These are phyloP conservation scores for Ophiostoma quercus DNA, from an alignment of 2,329 filamentous ascomycete species.

Conservation along the genomic window DNA sequence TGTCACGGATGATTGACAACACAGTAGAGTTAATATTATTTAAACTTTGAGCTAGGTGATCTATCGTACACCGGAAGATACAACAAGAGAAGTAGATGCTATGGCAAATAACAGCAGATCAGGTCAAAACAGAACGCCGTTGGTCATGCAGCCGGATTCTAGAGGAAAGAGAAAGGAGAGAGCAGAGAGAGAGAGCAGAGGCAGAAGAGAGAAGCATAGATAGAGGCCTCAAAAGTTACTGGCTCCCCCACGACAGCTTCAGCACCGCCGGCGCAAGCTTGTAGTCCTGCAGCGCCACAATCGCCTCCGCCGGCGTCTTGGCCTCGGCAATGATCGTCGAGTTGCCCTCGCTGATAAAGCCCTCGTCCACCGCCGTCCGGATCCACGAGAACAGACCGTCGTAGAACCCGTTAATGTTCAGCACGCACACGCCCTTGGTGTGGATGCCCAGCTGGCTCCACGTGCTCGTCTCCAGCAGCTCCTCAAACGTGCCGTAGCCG, in stretches of 20 bases:
- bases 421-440: slow-evolving; percentile 67
- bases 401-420: slow-evolving; percentile 90
- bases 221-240: no score
- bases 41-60: neutral
- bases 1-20: neutral
- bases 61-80: slow-evolving; percentile 3
- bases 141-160: slow-evolving; percentile 1
- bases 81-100: neutral
- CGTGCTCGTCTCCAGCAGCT: slow-evolving; percentile 83
- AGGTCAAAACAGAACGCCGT: slow-evolving; percentile 4
- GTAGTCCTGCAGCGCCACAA: slow-evolving; percentile 67
- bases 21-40: neutral
- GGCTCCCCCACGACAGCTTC: slow-evolving; percentile 73
- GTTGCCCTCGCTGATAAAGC: slow-evolving; percentile 70
- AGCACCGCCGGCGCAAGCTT: slow-evolving; percentile 68
- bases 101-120: neutral
- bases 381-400: slow-evolving; percentile 82
- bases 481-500: slow-evolving; percentile 92
- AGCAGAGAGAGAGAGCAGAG: no score
- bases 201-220: neutral
- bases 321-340: slow-evolving; percentile 75
- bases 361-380: slow-evolving; percentile 63
- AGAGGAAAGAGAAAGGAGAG: neutral
- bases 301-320: slow-evolving; percentile 63
- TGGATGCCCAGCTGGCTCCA: slow-evolving; percentile 99